Evolutionary conservation across 129 eudicot species (phyloP), one percentile per base, ranked within the genome.

Genomic region (Rutidosis leptorrhynchoides): DNA sequence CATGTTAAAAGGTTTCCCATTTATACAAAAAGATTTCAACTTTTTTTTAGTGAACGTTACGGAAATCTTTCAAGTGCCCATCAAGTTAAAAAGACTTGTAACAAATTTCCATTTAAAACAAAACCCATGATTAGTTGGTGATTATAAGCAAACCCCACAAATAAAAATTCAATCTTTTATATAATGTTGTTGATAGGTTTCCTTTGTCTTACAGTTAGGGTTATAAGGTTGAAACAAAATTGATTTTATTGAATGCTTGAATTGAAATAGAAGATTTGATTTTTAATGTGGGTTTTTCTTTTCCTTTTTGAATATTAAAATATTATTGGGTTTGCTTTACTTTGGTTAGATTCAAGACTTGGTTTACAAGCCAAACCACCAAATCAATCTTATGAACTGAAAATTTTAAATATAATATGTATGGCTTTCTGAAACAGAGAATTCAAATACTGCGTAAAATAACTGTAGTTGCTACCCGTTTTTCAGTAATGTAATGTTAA

Each of bases 181-280:
- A 22, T 26, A 26, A 40, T 53, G 58, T 26, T 66, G 54, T 49
- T 62, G 32, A 65, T 77, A 73, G 70, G 78, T 54, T 78, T 76
- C 29, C 86, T 81, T 84, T 69, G 75, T 62, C 79, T 81, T 81
- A 52, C 84, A 78, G 86, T 53, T 70, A 54, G 74, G 74, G 70
- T 43, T 14, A 80, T 58, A 37, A 54, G 37, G 43, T 33, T 40
- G 42, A 46, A 8, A 25, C 58, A 24, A 55, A 30, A 35, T 43
- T 28, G 56, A 19, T 12, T 23, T 35, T 30, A 71, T 58, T 77
- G 75, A 65, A 74, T 78, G 83, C 88, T 83, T 85, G 88, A 76
- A 75, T 72, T 78, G 82, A 65, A 82, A 70, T 65, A 40, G 59
- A 83, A 83, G 88, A 14, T 51, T 78, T 33, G 70, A 37, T 52